Conservation (phyloP, 257 asterid genomes). For the Solanum neorickii region DNA sequence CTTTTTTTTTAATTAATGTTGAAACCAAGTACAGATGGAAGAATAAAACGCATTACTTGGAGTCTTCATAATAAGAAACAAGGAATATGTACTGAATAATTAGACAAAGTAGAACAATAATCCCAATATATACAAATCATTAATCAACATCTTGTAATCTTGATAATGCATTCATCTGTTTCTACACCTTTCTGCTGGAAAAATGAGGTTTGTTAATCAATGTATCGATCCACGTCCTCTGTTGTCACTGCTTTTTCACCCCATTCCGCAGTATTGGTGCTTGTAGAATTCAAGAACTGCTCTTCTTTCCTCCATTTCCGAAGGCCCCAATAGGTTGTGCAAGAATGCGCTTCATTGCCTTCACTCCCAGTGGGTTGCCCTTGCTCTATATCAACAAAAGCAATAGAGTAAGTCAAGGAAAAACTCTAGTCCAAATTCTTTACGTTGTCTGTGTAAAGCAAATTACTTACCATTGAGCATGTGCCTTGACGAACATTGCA, state of each 20-base stretch:
- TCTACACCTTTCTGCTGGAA: background rate
- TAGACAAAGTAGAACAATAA: background rate
- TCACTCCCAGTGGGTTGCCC: slow-evolving; percentile 56
- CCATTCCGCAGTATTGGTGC: background rate
- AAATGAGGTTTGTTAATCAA: background rate
- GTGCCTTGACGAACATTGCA: slow-evolving; percentile 39
- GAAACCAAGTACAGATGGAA: background rate
- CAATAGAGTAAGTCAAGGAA: background rate
- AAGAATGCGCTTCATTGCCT: slow-evolving; percentile 53
- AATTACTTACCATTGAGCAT: slow-evolving; percentile 32
- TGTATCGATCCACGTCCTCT: background rate
- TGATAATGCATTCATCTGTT: background rate
- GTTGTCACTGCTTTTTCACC: background rate
- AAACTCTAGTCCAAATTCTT: background rate
- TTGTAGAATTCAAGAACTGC: slow-evolving; percentile 23
- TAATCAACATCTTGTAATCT: background rate
- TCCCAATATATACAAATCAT: background rate
- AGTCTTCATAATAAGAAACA: background rate
- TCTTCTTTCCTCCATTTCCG: slow-evolving; percentile 16
- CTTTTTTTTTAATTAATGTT: background rate
- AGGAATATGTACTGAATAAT: background rate
- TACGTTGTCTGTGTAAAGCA: background rate
- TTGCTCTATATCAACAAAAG: slow-evolving; percentile 34
- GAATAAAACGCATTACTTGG: background rate
- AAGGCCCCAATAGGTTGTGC: slow-evolving; percentile 39